These are phyloP conservation scores for Fusarium fujikuroi DNA, from an alignment of 2,329 filamentous ascomycete species.

Conservation along the genomic window DNA sequence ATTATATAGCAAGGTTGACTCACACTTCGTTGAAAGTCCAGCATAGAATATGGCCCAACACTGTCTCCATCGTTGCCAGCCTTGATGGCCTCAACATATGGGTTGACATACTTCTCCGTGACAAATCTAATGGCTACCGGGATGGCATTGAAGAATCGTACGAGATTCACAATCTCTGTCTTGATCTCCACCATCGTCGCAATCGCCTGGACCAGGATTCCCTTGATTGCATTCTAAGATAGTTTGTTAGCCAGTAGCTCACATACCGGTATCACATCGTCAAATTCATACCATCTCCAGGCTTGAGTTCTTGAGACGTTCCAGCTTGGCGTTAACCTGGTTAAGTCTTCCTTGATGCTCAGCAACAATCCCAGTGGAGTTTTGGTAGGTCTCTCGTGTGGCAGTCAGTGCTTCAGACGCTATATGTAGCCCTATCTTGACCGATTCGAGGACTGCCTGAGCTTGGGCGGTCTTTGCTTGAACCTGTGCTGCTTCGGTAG, in stretches of 20 bases:
- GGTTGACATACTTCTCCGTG: neutral
- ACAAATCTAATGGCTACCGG: neutral
- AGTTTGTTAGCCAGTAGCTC: neutral
- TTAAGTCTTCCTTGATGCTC: neutral
- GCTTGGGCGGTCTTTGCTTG: neutral
- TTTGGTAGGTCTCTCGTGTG: neutral
- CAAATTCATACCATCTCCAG: neutral
- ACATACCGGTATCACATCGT: fast-evolving
- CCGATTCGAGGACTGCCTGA: neutral
- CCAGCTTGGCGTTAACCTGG: neutral
- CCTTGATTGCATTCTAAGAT: neutral
- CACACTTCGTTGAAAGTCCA: neutral
- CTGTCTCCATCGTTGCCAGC: neutral
- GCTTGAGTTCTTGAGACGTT: neutral
- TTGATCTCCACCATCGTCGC: neutral
- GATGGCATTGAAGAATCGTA: neutral
- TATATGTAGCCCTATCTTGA: too few relatives aligned
- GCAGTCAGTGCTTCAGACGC: neutral
- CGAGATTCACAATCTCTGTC: neutral
- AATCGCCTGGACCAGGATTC: neutral
- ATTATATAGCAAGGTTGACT: fast-evolving
- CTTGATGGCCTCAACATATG: neutral
- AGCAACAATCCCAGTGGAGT: neutral
- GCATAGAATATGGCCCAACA: neutral
- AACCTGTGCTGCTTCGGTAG: neutral